Evolutionary conservation across 805 yeast genomes (phyloP), one percentile per base, ranked within the genome.

Genomic region (Yamadazyma akitaensis): DNA sequence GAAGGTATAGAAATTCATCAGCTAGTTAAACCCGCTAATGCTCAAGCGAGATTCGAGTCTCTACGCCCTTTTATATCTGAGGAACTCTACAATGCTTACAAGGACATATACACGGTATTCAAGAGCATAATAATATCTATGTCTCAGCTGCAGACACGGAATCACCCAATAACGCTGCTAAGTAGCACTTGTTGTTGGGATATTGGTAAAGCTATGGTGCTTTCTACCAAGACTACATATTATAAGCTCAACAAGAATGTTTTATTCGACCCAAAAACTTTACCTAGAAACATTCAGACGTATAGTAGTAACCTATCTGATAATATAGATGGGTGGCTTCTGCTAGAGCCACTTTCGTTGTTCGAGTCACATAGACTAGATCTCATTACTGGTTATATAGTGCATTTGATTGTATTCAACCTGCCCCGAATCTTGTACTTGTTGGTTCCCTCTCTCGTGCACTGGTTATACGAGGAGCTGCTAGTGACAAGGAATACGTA

Each of bases 251-350:
- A 60, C 46, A 66, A 66, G 38, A 39, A 63, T 1, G 49, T 55
- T n/a, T 48, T 61, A 28, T 61, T 62, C 48, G 63, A 61, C 38
- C 56, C 60, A 4, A 55, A 58, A 4, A 57, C 63, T 1, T 48
- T 69, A 13, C 69, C 72, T 0, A 37, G 32, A 1, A 49, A 55
- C 18, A 51, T 65, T 7, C 55, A 54, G 42, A 41, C 50, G 28
- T 58, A 56, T 46, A 57, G 60, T 28, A 51, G 54, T 5, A 51
- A 55, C 13, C 55, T 70, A 19, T 48, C 57, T 10, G 67, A 67
- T 36, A 73, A 68, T 41, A 61, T 70, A 2, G 73, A 68, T 44
- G 55, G 51, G 11, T 70, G 74, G 74, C 57, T 71, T 9, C 60
- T 53, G 26, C 52, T 65, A 51, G 69, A 67, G 31, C 73, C 73